Evolutionary conservation across 305 asterid species (phyloP).

Genomic region (Fraxinus xanthoxyloides): DNA sequence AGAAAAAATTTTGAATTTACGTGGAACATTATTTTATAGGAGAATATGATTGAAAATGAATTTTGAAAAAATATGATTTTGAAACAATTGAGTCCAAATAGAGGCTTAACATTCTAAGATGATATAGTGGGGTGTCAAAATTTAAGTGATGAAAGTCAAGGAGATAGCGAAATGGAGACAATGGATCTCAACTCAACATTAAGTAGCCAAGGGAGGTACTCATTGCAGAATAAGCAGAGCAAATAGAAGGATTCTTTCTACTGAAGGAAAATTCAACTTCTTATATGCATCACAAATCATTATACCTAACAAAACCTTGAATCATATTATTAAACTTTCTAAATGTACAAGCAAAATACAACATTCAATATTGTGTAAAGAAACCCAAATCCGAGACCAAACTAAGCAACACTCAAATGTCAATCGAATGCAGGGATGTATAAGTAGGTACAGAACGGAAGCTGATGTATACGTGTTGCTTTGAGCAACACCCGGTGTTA

Average conservation of each 20-base stretch:
- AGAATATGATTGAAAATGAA: too few species aligned
- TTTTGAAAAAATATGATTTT: too few species aligned
- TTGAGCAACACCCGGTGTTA: neutral
- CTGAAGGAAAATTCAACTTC: neutral
- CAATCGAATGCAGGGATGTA: neutral
- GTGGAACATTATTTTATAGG: too few species aligned
- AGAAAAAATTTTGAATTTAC: too few species aligned
- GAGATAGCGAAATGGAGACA: neutral
- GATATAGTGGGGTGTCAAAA: neutral
- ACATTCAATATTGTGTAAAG: neutral
- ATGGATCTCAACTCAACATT: neutral
- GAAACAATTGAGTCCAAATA: too few species aligned
- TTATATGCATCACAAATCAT: neutral
- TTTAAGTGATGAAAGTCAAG: too few species aligned
- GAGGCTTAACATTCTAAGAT: too few species aligned
- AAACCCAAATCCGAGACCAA: neutral
- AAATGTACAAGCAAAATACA: neutral
- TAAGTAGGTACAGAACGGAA: neutral
- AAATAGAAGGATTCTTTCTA: neutral
- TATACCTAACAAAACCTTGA: neutral
- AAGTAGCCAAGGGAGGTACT: neutral
- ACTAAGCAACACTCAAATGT: neutral
- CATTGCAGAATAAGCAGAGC: neutral
- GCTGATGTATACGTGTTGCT: neutral
- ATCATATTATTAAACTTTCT: neutral